A percentile compares a stretch with the other conserved stretches of the same genome.
phyloP scores from a whole-genome alignment of 2,329 filamentous ascomycete species.

The Fusarium sp. region DNA sequence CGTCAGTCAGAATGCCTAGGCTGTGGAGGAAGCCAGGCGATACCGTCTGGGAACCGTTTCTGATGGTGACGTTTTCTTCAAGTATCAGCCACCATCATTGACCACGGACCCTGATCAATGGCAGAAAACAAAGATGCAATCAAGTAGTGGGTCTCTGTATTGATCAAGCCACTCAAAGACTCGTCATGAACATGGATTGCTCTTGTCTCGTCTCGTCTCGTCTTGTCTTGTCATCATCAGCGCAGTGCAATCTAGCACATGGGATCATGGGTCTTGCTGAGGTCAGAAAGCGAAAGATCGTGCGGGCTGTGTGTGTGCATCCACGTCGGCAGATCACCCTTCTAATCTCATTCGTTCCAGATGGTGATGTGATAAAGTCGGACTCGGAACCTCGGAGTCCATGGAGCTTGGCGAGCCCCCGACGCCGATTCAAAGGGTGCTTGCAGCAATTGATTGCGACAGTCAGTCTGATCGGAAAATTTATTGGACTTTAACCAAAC shows the following conservation, averaged over 20 bases:
- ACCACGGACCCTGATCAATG: slow-evolving; percentile 5
- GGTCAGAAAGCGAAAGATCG: slow-evolving; percentile 4
- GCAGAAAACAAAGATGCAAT: slow-evolving; percentile 11
- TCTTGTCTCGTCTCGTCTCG: slow-evolving; percentile 24
- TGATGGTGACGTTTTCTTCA: slow-evolving; percentile 35
- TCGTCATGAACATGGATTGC: slow-evolving; percentile 1
- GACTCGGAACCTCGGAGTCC: slow-evolving; percentile 15
- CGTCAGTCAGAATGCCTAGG: background rate
- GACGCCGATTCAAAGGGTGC: slow-evolving; percentile 4
- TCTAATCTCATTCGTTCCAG: slow-evolving; percentile 28
- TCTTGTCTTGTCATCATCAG: background rate
- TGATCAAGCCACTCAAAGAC: background rate
- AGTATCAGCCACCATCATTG: slow-evolving; percentile 34
- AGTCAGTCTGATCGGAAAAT: background rate
- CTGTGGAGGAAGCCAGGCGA: slow-evolving; percentile 9
- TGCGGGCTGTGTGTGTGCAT: slow-evolving; percentile 6
- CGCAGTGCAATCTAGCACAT: slow-evolving; percentile 2
- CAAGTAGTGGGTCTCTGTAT: background rate
- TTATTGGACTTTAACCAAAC: slow-evolving; percentile 7
- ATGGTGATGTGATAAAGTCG: background rate
- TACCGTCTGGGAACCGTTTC: slow-evolving; percentile 29
- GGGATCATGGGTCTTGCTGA: slow-evolving; percentile 12
- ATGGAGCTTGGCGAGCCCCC: slow-evolving; percentile 11
- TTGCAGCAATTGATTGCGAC: background rate
- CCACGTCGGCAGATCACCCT: slow-evolving; percentile 30